Conservation (phyloP, 768 basidiomycete genomes). For the Russula earlei region DNA sequence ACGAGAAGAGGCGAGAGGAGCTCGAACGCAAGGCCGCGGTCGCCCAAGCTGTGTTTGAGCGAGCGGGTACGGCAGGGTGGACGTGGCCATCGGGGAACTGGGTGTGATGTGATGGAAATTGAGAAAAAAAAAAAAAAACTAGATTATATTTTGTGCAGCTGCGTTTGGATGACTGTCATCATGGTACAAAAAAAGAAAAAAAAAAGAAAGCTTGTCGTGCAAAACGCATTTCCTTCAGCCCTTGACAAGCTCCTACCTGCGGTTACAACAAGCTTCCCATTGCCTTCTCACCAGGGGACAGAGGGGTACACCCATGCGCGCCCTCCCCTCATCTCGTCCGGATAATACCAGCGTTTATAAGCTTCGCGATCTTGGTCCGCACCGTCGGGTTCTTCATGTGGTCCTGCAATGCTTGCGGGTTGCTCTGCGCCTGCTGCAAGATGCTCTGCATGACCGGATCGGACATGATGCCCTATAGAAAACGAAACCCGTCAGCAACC, state of each 20-base stretch:
- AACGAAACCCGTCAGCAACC: neutral
- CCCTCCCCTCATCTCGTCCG: conserved; percentile 53
- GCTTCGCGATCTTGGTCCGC: conserved; percentile 74
- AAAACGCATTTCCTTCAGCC: neutral
- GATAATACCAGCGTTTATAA: conserved; percentile 90
- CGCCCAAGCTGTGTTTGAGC: conserved; percentile 37
- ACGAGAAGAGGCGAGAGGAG: conserved; percentile 27
- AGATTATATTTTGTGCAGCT: neutral
- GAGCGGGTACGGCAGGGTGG: conserved; percentile 48
- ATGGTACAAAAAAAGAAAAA: neutral
- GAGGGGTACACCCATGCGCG: neutral
- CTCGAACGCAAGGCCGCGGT: conserved; percentile 38
- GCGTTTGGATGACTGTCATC: neutral
- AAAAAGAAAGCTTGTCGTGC: neutral
- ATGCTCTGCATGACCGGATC: conserved; percentile 94
- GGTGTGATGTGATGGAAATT: neutral
- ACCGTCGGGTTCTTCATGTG: conserved; percentile 92
- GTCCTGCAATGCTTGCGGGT: conserved; percentile 84
- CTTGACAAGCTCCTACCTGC: neutral
- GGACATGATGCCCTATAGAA: conserved; percentile 61
- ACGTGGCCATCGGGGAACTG: conserved; percentile 14
- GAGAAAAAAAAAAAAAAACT: neutral
- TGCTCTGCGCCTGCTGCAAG: conserved; percentile 83
- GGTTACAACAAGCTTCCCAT: neutral
- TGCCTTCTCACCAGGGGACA: neutral